Conservation (phyloP, 2,329 filamentous ascomycete species). For the Byssochlamys sp. region DNA sequence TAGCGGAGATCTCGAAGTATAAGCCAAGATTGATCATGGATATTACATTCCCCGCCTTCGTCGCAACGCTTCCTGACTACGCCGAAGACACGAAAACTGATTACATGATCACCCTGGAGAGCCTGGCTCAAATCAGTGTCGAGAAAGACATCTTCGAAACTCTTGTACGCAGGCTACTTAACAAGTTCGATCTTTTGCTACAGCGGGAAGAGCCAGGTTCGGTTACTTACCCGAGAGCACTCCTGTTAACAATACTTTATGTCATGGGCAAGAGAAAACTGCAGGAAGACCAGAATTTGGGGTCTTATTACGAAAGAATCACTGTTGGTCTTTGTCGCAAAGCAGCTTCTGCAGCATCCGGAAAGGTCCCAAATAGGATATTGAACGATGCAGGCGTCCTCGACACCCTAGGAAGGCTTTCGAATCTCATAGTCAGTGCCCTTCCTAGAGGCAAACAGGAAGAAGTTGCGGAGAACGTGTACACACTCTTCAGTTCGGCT, state of each 20-base stretch:
- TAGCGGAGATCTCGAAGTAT: slow-evolving; percentile 53
- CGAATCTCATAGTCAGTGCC: slow-evolving; percentile 49
- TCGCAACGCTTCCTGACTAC: slow-evolving; percentile 53
- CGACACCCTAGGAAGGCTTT: slow-evolving; percentile 52
- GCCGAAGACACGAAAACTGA: slow-evolving; percentile 37
- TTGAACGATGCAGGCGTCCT: slow-evolving; percentile 45
- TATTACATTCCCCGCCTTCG: slow-evolving; percentile 56
- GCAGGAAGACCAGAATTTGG: slow-evolving; percentile 33
- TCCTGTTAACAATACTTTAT: slow-evolving; percentile 54
- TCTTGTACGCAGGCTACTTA: slow-evolving; percentile 52
- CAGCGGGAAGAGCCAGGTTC: slow-evolving; percentile 39
- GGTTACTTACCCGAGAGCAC: slow-evolving; percentile 47
- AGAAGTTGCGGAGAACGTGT: slow-evolving; percentile 44
- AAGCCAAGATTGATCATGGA: slow-evolving; percentile 55
- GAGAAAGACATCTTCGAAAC: slow-evolving; percentile 57
- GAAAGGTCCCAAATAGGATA: slow-evolving; percentile 24
- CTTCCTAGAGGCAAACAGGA: slow-evolving; percentile 45
- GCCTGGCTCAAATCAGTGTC: slow-evolving; percentile 53
- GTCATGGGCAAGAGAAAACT: slow-evolving; percentile 47
- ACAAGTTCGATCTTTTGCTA: slow-evolving; percentile 51
- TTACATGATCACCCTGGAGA: slow-evolving; percentile 52
- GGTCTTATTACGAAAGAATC: slow-evolving; percentile 43
- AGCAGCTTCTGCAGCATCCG: slow-evolving; percentile 28
- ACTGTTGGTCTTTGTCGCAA: slow-evolving; percentile 36
- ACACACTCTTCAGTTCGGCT: slow-evolving; percentile 41